These are phyloP conservation scores for Alternaria viburni DNA, from an alignment of 2,329 filamentous ascomycete species.

Conservation along the genomic window DNA sequence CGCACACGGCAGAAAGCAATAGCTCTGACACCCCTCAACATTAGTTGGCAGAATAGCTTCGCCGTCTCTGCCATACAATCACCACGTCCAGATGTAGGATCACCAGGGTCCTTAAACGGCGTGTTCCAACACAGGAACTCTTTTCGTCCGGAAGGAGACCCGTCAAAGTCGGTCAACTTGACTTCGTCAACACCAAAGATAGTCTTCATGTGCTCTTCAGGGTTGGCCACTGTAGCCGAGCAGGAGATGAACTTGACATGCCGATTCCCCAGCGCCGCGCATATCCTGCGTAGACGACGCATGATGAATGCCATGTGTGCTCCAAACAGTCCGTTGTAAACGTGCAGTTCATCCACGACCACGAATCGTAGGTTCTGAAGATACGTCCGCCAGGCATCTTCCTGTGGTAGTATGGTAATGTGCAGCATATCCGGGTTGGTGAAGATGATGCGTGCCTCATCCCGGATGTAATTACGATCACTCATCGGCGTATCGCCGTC, in stretches of 20 bases:
- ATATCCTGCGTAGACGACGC: slow-evolving; percentile 84
- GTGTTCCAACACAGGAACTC: slow-evolving; percentile 99
- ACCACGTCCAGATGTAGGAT: slow-evolving; percentile 84
- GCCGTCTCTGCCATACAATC: slow-evolving; percentile 86
- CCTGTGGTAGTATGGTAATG: slow-evolving; percentile 89
- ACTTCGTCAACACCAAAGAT: slow-evolving; percentile 91
- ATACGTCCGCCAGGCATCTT: slow-evolving; percentile 86
- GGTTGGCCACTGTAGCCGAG: slow-evolving; percentile 95
- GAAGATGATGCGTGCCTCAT: slow-evolving; percentile 91
- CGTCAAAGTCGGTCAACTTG: slow-evolving; percentile 84
- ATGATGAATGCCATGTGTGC: slow-evolving; percentile 95
- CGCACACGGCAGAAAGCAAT: slow-evolving; percentile 92
- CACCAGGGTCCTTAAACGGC: slow-evolving; percentile 85
- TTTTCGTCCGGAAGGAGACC: slow-evolving; percentile 88
- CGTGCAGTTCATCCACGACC: slow-evolving; percentile 84
- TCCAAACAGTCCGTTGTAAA: slow-evolving; percentile 94
- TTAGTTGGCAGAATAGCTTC: slow-evolving; percentile 85
- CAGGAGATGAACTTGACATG: slow-evolving; percentile 91
- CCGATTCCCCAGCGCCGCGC: slow-evolving; percentile 85
- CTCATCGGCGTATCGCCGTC: slow-evolving; percentile 91
- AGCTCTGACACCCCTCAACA: slow-evolving; percentile 85
- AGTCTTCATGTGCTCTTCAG: slow-evolving; percentile 86
- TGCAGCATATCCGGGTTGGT: slow-evolving; percentile 99
- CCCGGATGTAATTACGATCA: slow-evolving; percentile 78
- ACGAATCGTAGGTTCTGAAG: slow-evolving; percentile 90